Evolutionary conservation across 805 yeast species (phyloP).

Genomic region (Dipodascopsis uninucleata): DNA sequence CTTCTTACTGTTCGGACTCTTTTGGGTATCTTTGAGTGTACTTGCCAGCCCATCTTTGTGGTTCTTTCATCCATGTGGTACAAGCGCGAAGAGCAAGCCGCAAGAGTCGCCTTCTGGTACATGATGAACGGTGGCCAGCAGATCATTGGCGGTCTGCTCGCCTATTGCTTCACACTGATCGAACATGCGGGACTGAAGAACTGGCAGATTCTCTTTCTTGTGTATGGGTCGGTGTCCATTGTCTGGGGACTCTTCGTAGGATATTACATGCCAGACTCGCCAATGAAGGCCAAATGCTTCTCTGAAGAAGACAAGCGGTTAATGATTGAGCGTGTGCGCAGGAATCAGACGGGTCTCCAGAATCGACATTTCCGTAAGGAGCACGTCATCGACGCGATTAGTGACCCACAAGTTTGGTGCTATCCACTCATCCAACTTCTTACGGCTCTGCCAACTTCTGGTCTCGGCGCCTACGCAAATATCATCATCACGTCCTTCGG

Average conservation of each 20-base stretch:
- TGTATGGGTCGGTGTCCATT: constrained; percentile 13
- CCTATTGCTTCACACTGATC: constrained; percentile 16
- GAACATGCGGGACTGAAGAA: constrained; percentile 6
- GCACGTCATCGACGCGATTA: constrained; percentile 18
- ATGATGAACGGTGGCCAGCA: constrained; percentile 34
- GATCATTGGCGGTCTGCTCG: constrained; percentile 13
- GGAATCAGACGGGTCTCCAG: constrained; percentile 23
- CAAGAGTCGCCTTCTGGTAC: constrained; percentile 45
- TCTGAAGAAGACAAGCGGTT: constrained; percentile 29
- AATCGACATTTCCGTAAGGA: constrained; percentile 15
- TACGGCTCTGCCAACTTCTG: constrained; percentile 33
- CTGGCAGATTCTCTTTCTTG: constrained; percentile 18
- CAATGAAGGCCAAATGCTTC: constrained; percentile 25
- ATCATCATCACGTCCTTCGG: constrained; percentile 37
- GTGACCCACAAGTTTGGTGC: constrained; percentile 29
- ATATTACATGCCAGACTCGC: constrained; percentile 15
- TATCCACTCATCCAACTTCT: constrained; percentile 33
- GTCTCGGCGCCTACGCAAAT: constrained; percentile 36
- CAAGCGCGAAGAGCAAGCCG: constrained; percentile 45
- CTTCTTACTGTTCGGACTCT: constrained; percentile 45
- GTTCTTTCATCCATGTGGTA: constrained; percentile 62
- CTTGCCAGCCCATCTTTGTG: constrained; percentile 52
- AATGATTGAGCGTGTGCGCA: constrained; percentile 26
- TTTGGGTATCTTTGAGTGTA: constrained; percentile 47
- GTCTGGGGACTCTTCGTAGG: constrained; percentile 15